Percentiles rank a stretch among this genome's conserved stretches.
phyloP scores from a whole-genome alignment of 1,284 basidiomycete genomes.

The Ceratobasidium sp. region DNA sequence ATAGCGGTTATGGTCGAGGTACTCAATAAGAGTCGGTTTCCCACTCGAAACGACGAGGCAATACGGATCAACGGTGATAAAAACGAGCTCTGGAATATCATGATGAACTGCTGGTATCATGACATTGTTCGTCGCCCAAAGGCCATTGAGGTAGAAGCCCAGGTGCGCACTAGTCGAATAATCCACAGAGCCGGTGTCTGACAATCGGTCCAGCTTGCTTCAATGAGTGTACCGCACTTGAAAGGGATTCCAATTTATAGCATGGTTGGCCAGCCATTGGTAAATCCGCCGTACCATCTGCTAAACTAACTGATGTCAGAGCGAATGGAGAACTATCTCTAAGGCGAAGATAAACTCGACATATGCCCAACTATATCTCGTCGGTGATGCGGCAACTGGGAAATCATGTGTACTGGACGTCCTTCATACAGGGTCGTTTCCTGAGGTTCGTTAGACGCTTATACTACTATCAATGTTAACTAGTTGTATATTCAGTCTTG shows the following conservation, averaged over 20 bases:
- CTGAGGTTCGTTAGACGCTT: too few species aligned
- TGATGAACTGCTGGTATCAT: conserved; percentile 7
- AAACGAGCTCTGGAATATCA: background rate
- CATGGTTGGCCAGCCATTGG: background rate
- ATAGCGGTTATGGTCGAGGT: background rate
- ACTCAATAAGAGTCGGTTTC: background rate
- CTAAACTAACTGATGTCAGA: background rate
- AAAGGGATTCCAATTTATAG: background rate
- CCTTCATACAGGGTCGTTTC: too few species aligned
- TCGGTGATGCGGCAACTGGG: too few species aligned
- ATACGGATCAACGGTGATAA: background rate
- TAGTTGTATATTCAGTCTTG: too few species aligned
- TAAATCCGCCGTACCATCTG: background rate
- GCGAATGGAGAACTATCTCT: too few species aligned
- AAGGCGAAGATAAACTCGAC: too few species aligned
- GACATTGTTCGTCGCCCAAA: background rate
- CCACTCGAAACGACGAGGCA: background rate
- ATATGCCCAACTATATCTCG: too few species aligned
- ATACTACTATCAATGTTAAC: too few species aligned
- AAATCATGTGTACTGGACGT: too few species aligned
- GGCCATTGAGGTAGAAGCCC: background rate
- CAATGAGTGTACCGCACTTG: background rate
- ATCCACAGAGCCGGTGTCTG: too few species aligned
- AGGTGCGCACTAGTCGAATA: background rate
- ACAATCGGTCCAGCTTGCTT: background rate